Evolutionary conservation across 805 yeast species (phyloP).

Genomic region (Starmerella tilneyi): DNA sequence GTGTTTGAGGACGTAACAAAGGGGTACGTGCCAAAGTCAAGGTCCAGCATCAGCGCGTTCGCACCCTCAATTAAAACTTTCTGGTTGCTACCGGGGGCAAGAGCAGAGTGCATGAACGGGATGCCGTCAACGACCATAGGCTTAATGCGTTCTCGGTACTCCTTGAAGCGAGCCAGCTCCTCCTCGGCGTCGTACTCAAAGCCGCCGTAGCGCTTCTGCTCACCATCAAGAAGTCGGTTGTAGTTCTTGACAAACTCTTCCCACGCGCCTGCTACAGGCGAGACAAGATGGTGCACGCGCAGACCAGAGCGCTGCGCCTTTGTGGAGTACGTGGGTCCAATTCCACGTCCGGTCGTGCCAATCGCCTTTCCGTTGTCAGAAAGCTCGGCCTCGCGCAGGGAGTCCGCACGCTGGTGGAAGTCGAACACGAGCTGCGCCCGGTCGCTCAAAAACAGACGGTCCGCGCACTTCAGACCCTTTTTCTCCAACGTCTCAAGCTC

Average conservation of each 20-base stretch:
- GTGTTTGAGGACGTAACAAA: conserved; percentile 92
- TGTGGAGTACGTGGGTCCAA: conserved; percentile 96
- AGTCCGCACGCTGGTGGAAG: conserved; percentile 96
- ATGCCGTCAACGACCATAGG: conserved; percentile 94
- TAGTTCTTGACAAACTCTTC: conserved; percentile 72
- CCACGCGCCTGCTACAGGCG: conserved; percentile 87
- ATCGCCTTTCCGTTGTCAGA: conserved; percentile 70
- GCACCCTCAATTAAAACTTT: conserved; percentile 95
- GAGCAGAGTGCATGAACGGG: conserved; percentile 61
- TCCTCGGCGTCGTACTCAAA: conserved; percentile 67
- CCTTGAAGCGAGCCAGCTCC: conserved; percentile 68
- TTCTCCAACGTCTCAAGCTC: conserved; percentile 72
- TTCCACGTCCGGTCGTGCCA: conserved; percentile 98
- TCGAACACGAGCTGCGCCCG: conserved; percentile 96
- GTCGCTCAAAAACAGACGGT: conserved; percentile 75
- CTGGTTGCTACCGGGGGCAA: conserved; percentile 50
- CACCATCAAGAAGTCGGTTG: conserved; percentile 64
- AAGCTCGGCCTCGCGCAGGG: conserved; percentile 85
- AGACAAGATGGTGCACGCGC: conserved; percentile 90
- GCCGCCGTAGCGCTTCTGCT: conserved; percentile 85
- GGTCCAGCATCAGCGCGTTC: conserved; percentile 92
- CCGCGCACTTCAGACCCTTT: conserved; percentile 66
- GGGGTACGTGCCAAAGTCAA: conserved; percentile 97
- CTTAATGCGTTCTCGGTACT: conserved; percentile 58
- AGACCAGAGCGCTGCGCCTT: conserved; percentile 95